Percentiles rank a stretch among this genome's conserved stretches.
These are phyloP conservation scores for Herpetospermum pedunculosum DNA, from an alignment of 306 rosid species.

Conservation along the genomic window DNA sequence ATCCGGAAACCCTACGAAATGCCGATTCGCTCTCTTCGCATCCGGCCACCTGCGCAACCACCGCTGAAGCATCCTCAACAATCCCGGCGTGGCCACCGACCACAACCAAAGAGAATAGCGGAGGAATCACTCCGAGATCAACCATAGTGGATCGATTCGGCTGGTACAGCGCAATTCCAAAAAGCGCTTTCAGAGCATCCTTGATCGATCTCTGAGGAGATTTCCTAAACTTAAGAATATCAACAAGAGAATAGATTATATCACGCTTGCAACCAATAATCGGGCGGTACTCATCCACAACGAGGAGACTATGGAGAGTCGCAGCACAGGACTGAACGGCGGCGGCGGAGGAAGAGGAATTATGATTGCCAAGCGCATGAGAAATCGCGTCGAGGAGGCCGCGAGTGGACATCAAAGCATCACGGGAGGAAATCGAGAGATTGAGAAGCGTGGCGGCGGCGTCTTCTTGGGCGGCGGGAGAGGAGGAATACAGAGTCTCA, in stretches of 20 bases:
- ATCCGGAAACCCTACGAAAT: conserved; percentile 39
- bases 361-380: conserved; percentile 49
- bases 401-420: conserved; percentile 56
- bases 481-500: conserved; percentile 55
- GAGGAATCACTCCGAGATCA: conserved; percentile 48
- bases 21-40: conserved; percentile 76
- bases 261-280: conserved; percentile 74
- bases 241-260: conserved; percentile 54
- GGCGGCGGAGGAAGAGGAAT: conserved; percentile 30
- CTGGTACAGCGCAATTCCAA: conserved; percentile 61
- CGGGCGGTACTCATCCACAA: conserved; percentile 51
- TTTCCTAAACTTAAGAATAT: conserved; percentile 34
- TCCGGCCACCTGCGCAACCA: conserved; percentile 82
- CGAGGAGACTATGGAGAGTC: conserved; percentile 69
- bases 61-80: conserved; percentile 86
- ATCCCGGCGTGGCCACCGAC: conserved; percentile 58
- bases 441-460: conserved; percentile 86
- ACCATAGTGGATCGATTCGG: conserved; percentile 45
- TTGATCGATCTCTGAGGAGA: conserved; percentile 62
- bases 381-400: conserved; percentile 82
- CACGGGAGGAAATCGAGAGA: conserved; percentile 58
- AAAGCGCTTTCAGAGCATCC: conserved; percentile 77
- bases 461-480: conserved; percentile 56
- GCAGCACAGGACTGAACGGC: conserved; percentile 92
- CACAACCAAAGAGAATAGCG: conserved; percentile 35